Percentiles rank a stretch among this genome's conserved stretches.
Evolutionary conservation across 176 grass and related monocot species (phyloP).

Genomic region (Neostapfia colusana): DNA sequence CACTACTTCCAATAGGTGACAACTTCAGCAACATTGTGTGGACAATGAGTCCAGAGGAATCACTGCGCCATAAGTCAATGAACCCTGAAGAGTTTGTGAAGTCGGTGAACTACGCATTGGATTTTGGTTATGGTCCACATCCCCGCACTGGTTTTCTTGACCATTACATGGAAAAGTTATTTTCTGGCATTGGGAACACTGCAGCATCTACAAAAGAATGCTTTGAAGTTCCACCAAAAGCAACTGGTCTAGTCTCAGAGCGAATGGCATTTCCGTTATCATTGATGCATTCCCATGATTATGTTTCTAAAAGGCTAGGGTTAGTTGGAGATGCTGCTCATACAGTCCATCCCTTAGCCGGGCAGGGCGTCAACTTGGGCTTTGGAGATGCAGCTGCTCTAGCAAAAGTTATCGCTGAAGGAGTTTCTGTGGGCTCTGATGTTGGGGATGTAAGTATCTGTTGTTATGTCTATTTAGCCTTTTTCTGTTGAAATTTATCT

Average conservation of each 20-base stretch:
- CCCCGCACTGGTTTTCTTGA: slow-evolving; percentile 56
- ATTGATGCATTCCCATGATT: slow-evolving; percentile 76
- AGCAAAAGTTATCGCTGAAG: slow-evolving; percentile 70
- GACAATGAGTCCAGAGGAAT: slow-evolving; percentile 88
- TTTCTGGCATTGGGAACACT: slow-evolving; percentile 45
- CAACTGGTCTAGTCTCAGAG: slow-evolving; percentile 57
- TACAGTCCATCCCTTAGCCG: slow-evolving; percentile 86
- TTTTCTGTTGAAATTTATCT: neutral
- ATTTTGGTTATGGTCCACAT: slow-evolving; percentile 76
- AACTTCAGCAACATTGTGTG: slow-evolving; percentile 98
- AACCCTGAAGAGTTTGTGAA: slow-evolving; percentile 72
- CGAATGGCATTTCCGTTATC: slow-evolving; percentile 85
- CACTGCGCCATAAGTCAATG: slow-evolving; percentile 64
- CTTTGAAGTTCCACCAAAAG: slow-evolving; percentile 86
- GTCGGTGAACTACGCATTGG: slow-evolving; percentile 72
- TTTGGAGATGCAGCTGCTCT: slow-evolving; percentile 81
- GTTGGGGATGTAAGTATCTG: slow-evolving; percentile 64
- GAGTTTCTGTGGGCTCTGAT: slow-evolving; percentile 62
- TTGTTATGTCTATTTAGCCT: neutral
- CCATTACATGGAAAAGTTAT: slow-evolving; percentile 63
- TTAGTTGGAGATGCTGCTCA: slow-evolving; percentile 91
- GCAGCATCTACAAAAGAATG: slow-evolving; percentile 66
- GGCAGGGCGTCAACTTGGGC: slow-evolving; percentile 93
- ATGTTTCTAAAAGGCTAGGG: slow-evolving; percentile 64
- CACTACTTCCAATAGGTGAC: slow-evolving; percentile 73